Evolutionary conservation across 306 rosid genomes (phyloP), one percentile per base, ranked within the genome.

Genomic region (Ceratonia siliqua): DNA sequence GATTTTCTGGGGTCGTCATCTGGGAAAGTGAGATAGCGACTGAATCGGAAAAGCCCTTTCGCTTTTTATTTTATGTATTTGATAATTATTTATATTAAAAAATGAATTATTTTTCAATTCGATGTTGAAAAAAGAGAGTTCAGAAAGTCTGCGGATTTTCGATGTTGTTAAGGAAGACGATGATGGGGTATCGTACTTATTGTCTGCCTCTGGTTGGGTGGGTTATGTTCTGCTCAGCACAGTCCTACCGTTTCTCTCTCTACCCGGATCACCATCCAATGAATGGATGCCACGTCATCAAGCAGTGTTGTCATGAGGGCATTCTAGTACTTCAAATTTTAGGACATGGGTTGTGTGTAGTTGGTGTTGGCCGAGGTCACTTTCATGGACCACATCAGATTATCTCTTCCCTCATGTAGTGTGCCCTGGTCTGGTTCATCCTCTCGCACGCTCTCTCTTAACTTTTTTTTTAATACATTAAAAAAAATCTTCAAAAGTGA

Each of bases 161-260:
- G 74, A 63, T 45, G 3, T 42, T 63, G 1, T 67, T 81, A 70
- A 81, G 81, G 81, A 64, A 55, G 11, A 20, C 2, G 35, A 24
- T 38, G 70, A 27, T 46, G 62, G 58, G 39, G 17, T 2, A 41
- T 54, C 48, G 61, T 20, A 20, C 56, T 6, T 30, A 4, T 5
- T 68, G 50, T 55, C 50, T 42, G 41, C 41, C 62, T 76, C 21
- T 20, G 61, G 49, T 45, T 35, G 53, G 39, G 28, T 9, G 22
- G 68, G 76, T 38, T 32, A 42, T 71, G 61, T 5, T 72, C 53
- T 4, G 68, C 11, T 70, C 12, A 4, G 0, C 45, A 18, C 39
- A 18, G 36, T 20, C 30, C 13, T 32, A 25, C 35, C 20, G 1
- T 17, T 1, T 56, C 32, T 42, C 15, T 73, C 14, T 25, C 30